Evolutionary conservation across 345 rosid species (phyloP).

Genomic region (Salix dunnii): DNA sequence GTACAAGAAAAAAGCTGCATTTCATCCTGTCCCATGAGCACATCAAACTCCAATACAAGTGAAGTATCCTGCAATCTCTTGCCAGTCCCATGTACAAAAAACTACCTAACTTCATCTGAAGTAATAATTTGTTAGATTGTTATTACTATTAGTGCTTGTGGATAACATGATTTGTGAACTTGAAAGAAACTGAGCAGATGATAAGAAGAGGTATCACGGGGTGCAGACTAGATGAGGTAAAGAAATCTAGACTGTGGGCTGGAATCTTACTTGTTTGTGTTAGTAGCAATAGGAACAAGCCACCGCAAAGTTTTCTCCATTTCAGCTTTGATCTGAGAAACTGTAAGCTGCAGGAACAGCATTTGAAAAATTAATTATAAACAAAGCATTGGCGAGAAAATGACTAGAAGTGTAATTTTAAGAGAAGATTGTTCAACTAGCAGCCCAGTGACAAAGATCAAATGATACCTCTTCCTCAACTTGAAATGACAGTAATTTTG

Average conservation of each 20-base stretch:
- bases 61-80: neutral
- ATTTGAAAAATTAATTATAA: constrained; percentile 7
- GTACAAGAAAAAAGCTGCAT: neutral
- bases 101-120: neutral
- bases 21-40: neutral
- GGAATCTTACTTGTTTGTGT: constrained; percentile 78
- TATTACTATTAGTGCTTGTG: neutral
- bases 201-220: neutral
- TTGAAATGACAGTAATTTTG: constrained; percentile 64
- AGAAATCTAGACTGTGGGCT: neutral
- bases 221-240: neutral
- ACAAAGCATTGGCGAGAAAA: neutral
- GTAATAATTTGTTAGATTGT: neutral
- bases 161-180: neutral
- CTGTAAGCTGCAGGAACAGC: constrained; percentile 56
- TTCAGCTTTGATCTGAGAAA: constrained; percentile 79
- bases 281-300: constrained; percentile 90
- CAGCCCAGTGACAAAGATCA: neutral
- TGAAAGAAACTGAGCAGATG: neutral
- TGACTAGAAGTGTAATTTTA: neutral
- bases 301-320: constrained; percentile 95
- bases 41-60: neutral
- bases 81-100: neutral
- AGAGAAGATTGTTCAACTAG: neutral
- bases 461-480: constrained; percentile 68